Evolutionary conservation across 176 grass and related monocot species (phyloP).

Genomic region (Oryza longistaminata): DNA sequence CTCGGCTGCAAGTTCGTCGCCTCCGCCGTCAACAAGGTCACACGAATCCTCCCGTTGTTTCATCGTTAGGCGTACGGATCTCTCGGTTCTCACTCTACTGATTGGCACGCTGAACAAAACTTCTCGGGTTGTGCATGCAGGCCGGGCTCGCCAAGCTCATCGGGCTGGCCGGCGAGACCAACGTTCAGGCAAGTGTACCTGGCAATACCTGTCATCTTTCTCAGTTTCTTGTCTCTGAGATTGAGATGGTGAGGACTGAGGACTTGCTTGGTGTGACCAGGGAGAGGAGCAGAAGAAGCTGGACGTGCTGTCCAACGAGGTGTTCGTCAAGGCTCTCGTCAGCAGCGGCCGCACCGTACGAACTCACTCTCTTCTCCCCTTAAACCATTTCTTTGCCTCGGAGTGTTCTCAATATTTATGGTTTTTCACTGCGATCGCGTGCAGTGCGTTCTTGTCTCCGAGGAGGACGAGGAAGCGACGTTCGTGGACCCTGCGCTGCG

Average conservation of each 20-base stretch:
- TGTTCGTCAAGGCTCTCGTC: conserved; percentile 93
- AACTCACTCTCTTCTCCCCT: neutral
- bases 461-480: conserved; percentile 92
- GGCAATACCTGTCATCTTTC: neutral
- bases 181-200: conserved; percentile 66
- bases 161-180: conserved; percentile 87
- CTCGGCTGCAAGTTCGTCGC: conserved; percentile 99
- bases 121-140: conserved; percentile 48
- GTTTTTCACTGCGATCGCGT: neutral
- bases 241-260: neutral
- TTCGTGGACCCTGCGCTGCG: conserved; percentile 83
- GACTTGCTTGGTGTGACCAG: conserved; percentile 38
- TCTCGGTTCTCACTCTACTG: no score
- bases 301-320: conserved; percentile 95
- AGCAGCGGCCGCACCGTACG: conserved; percentile 93
- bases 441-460: conserved; percentile 91
- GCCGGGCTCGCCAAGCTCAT: conserved; percentile 89
- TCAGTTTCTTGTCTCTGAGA: neutral
- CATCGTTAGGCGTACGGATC: no score
- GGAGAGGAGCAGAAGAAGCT: conserved; percentile 99
- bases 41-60: no score
- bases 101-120: neutral
- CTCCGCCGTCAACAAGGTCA: conserved; percentile 86
- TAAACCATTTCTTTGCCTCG: neutral
- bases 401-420: neutral